Evolutionary conservation across 768 basidiomycete species (phyloP), one percentile per base, ranked within the genome.

Genomic region (Mycena rebaudengoi): DNA sequence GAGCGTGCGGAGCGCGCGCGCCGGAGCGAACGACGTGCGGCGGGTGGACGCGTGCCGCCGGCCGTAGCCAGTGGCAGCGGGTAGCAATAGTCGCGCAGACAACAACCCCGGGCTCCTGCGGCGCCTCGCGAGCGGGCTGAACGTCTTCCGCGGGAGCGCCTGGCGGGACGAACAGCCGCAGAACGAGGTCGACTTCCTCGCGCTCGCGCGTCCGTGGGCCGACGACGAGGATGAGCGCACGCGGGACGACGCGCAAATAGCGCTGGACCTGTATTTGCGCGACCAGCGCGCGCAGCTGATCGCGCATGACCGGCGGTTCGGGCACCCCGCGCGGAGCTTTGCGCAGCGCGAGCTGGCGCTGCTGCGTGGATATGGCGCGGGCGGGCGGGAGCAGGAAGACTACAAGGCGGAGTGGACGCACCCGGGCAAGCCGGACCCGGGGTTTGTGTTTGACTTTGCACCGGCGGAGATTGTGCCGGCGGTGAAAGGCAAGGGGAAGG

Each of bases 371-470:
- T 64, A 59, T 29, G 23, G 33, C 7, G 55, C 61, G 2, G 51
- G 60, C 7, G 56, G 48, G 16, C 41, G 41, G 18, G 71, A 71
- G 50, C 76, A 79, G 23, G 73, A 77, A 18, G 81, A 85, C 60
- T 92, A 92, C 69, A 80, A 79, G 60, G 70, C 77, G 2, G 77
- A 78, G n/a, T 91, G 86, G 74, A 94, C 92, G 0, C 92, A 94
- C 70, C 85, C 89, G 2, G 73, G 73, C 11, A 75, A 74, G 5
- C 78, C 86, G 7, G 78, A 83, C 14, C 77, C 87, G n/a, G 91
- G 90, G 1, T 93, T 90, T 72, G 86, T 88, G 1, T 84, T 83
- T 68, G 85, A 91, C 71, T 92, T 94, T 74, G 83, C 82, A 3
- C 79, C 81, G n/a, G 74, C 75, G 13, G 74, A 76, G 41, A 43